Evolutionary conservation across 805 yeast genomes (phyloP).

Genomic region (Saturnispora galanensis): DNA sequence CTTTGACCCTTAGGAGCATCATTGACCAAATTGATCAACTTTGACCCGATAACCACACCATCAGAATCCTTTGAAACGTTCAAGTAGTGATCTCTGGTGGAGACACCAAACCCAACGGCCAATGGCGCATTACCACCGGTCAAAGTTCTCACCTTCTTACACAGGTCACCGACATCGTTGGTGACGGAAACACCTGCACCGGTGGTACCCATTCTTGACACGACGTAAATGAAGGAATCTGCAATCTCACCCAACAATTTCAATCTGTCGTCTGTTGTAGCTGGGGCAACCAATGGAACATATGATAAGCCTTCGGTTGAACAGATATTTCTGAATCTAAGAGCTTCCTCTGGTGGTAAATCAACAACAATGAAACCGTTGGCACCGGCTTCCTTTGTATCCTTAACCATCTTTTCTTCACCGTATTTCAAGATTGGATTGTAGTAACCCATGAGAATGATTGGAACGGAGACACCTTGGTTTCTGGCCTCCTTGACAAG

Average conservation of each 20-base stretch:
- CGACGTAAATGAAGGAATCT: conserved; percentile 93
- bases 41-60: conserved; percentile 94
- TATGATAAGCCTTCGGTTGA: conserved; percentile 62
- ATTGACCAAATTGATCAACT: conserved; percentile 60
- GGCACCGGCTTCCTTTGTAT: conserved; percentile 81
- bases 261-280: conserved; percentile 86
- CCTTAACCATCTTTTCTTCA: conserved; percentile 71
- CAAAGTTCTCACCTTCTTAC: conserved; percentile 63
- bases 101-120: conserved; percentile 96
- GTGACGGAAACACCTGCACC: conserved; percentile 71
- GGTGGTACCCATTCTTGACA: conserved; percentile 96
- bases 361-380: conserved; percentile 93
- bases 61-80: conserved; percentile 75
- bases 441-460: conserved; percentile 94
- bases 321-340: conserved; percentile 70
- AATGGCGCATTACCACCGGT: conserved; percentile 69
- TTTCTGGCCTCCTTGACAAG: conserved; percentile 66
- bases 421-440: conserved; percentile 89
- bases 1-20: conserved; percentile 54
- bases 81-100: conserved; percentile 82
- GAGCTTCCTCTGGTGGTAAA: conserved; percentile 96
- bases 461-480: conserved; percentile 79
- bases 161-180: conserved; percentile 52
- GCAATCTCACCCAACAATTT: conserved; percentile 73
- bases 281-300: conserved; percentile 93